phyloP scores from a whole-genome alignment of 768 basidiomycete species.

The Phlegmacium glaucopus region DNA sequence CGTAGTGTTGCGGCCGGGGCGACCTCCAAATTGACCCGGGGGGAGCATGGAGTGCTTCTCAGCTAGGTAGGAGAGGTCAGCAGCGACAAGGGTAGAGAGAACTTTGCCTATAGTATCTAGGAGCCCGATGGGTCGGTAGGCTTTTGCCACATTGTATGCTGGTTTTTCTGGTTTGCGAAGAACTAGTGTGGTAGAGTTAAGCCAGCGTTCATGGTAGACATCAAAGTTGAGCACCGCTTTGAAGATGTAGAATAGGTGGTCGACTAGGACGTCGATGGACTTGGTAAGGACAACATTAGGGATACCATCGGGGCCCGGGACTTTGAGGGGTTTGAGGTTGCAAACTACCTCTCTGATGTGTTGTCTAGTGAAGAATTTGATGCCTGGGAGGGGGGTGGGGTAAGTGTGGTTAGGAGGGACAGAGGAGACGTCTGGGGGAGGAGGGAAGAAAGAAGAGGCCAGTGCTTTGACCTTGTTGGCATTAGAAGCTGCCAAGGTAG shows the following conservation, averaged over 20 bases:
- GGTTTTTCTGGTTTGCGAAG: slow-evolving; percentile 32
- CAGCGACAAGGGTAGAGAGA: slow-evolving; percentile 6
- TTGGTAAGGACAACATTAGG: slow-evolving; percentile 21
- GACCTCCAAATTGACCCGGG: slow-evolving; percentile 21
- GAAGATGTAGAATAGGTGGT: slow-evolving; percentile 16
- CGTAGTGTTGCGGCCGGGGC: slow-evolving; percentile 23
- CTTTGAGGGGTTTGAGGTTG: slow-evolving; percentile 23
- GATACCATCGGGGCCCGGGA: slow-evolving; percentile 17
- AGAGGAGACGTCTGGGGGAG: neutral
- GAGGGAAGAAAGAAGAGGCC: neutral
- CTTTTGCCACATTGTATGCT: slow-evolving; percentile 19
- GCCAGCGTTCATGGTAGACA: slow-evolving; percentile 26
- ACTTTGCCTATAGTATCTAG: slow-evolving; percentile 11
- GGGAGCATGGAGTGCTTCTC: slow-evolving; percentile 20
- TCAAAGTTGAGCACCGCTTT: slow-evolving; percentile 24
- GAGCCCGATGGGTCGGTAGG: slow-evolving; percentile 23
- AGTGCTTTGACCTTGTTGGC: neutral
- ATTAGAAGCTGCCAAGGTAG: too few relatives aligned
- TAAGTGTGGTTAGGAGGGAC: neutral
- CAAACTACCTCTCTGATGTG: slow-evolving; percentile 4
- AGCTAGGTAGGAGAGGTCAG: slow-evolving; percentile 8
- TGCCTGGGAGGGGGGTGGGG: neutral
- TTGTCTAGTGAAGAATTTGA: neutral
- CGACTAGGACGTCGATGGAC: slow-evolving; percentile 5
- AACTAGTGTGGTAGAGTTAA: slow-evolving; percentile 21